Conservation (phyloP, 202 grass and related monocot genomes). For the Tripidium arundinaceum region DNA sequence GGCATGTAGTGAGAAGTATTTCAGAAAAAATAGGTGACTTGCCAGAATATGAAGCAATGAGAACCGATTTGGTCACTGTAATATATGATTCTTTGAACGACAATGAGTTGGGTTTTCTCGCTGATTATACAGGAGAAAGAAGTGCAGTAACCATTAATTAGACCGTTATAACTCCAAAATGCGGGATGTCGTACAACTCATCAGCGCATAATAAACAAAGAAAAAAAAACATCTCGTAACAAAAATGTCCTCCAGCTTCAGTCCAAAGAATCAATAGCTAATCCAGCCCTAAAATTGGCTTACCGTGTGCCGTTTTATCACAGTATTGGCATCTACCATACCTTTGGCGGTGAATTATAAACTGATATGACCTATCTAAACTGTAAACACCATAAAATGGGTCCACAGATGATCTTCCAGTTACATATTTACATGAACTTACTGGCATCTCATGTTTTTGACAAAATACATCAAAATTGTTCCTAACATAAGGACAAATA, state of each 20-base stretch:
- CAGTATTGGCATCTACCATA: background rate
- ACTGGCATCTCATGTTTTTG: background rate
- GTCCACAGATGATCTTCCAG: background rate
- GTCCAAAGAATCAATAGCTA: too few relatives aligned
- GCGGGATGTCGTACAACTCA: background rate
- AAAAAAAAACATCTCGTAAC: too few relatives aligned
- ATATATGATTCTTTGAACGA: conserved; percentile 64
- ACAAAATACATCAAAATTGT: background rate
- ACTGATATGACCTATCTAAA: too few relatives aligned
- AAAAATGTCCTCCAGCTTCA: too few relatives aligned
- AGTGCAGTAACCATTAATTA: background rate
- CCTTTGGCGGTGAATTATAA: background rate
- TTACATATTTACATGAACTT: background rate
- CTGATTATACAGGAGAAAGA: background rate
- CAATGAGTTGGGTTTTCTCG: too few relatives aligned
- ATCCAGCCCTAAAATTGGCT: background rate
- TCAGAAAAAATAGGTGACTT: conserved; percentile 45
- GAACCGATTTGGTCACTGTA: conserved; percentile 41
- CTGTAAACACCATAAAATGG: background rate
- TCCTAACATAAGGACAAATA: background rate
- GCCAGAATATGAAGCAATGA: conserved; percentile 50
- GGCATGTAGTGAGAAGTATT: conserved; percentile 56
- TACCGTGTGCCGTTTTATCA: background rate
- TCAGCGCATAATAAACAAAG: too few relatives aligned
- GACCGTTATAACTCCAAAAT: background rate